A percentile compares a stretch with the other conserved stretches of the same genome.
Conservation (phyloP, 2,329 filamentous ascomycete species). For the Cladobotryum protrusum region DNA sequence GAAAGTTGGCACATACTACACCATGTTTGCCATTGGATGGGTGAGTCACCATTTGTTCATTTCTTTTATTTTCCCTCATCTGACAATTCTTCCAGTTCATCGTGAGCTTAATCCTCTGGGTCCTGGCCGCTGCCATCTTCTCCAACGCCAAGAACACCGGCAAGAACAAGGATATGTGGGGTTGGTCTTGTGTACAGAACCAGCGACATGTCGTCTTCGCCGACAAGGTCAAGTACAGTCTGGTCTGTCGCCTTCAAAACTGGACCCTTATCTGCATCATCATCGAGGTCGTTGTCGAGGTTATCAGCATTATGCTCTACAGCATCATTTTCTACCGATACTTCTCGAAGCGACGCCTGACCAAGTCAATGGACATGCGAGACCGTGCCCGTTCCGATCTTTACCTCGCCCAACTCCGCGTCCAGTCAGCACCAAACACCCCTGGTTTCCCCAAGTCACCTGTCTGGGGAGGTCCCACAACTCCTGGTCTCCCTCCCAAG, state of each 20-base stretch:
- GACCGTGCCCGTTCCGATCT: slow-evolving; percentile 92
- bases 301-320: slow-evolving; percentile 88
- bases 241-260: slow-evolving; percentile 88
- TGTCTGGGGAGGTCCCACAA: slow-evolving; percentile 39
- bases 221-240: slow-evolving; percentile 77
- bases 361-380: slow-evolving; percentile 93
- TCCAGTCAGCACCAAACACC: slow-evolving; percentile 90
- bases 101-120: slow-evolving; percentile 89
- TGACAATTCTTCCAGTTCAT: slow-evolving; percentile 52
- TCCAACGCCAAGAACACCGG: slow-evolving; percentile 66
- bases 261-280: slow-evolving; percentile 96
- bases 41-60: slow-evolving; percentile 20
- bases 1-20: slow-evolving; percentile 93
- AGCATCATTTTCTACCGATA: slow-evolving; percentile 94
- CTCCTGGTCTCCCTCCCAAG: slow-evolving; percentile 42
- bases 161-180: slow-evolving; percentile 87
- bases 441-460: slow-evolving; percentile 71
- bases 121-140: slow-evolving; percentile 74
- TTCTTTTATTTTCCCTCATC: not conserved
- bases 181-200: slow-evolving; percentile 94
- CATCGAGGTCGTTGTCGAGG: slow-evolving; percentile 90
- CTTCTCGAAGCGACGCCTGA: slow-evolving; percentile 90
- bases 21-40: slow-evolving; percentile 84
- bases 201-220: slow-evolving; percentile 69
- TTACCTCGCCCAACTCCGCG: slow-evolving; percentile 79